A percentile compares a stretch with the other conserved stretches of the same genome.
Evolutionary conservation across 2,329 filamentous ascomycete species (phyloP).

Genomic region (Aspergillus ochraceus): DNA sequence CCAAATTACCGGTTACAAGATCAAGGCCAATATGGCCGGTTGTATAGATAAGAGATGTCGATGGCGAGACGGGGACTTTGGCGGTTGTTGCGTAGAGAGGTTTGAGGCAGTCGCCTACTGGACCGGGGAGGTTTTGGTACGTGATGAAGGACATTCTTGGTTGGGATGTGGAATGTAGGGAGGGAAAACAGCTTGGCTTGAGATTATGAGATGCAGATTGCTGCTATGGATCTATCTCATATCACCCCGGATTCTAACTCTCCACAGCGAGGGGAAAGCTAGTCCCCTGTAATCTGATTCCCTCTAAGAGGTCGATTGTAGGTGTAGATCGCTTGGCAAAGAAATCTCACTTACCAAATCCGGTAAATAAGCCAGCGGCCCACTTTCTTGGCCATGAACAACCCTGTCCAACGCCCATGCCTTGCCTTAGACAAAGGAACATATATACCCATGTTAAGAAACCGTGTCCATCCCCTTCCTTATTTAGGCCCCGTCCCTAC

Average conservation of each 20-base stretch:
- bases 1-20: not conserved
- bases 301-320: no score
- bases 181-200: not conserved
- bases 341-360: not conserved
- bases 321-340: not conserved
- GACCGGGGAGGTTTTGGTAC: slow-evolving; percentile 13
- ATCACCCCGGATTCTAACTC: not conserved
- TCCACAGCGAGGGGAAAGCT: no score
- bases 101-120: slow-evolving; percentile 11
- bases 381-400: not conserved
- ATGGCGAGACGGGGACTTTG: slow-evolving; percentile 1
- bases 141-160: not conserved
- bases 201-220: no score
- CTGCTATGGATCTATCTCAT: not conserved
- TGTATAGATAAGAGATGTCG: slow-evolving; percentile 1
- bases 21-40: slow-evolving; percentile 6
- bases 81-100: slow-evolving; percentile 13
- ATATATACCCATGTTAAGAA: not conserved
- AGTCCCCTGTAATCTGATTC: not conserved
- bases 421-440: not conserved
- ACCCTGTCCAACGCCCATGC: not conserved
- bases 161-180: not conserved
- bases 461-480: not conserved
- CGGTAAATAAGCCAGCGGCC: not conserved
- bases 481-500: not conserved